Percentiles rank a stretch among this genome's conserved stretches.
phyloP scores from a whole-genome alignment of 202 grass and related monocot species.

The Musa balbisiana region DNA sequence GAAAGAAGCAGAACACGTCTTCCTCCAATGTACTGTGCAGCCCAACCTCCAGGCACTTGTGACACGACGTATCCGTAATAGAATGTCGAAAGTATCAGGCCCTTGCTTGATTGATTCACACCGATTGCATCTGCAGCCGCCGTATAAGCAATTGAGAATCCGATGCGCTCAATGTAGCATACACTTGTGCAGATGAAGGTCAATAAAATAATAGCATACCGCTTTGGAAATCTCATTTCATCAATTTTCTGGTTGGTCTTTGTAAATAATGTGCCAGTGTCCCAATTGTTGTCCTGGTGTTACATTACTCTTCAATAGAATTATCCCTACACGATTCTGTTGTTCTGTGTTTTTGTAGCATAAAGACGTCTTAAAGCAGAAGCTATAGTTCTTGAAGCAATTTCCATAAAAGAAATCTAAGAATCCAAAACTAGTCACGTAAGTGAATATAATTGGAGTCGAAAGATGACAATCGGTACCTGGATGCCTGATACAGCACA shows the following conservation, averaged over 20 bases:
- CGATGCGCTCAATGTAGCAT: conserved; percentile 81
- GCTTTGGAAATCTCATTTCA: conserved; percentile 60
- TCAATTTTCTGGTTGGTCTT: conserved; percentile 14
- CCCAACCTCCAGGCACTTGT: conserved; percentile 88
- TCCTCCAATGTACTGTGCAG: conserved; percentile 73
- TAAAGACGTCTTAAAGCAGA: not conserved
- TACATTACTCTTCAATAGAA: not conserved
- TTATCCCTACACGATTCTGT: not conserved
- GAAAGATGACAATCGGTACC: not conserved
- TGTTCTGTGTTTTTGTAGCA: not conserved
- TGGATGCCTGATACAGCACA: not conserved
- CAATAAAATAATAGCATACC: conserved; percentile 72
- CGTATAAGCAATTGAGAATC: conserved; percentile 95
- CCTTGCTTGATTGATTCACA: conserved; percentile 74
- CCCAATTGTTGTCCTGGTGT: not conserved
- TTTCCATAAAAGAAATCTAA: conserved; percentile 1
- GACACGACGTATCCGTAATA: conserved; percentile 87
- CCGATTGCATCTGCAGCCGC: conserved; percentile 41
- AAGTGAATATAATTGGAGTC: not conserved
- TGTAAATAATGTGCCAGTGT: not conserved
- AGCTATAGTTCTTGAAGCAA: not conserved
- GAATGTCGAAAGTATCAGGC: conserved; percentile 76
- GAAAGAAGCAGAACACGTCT: conserved; percentile 70
- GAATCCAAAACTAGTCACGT: not conserved
- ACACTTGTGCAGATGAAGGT: conserved; percentile 94